phyloP scores from a whole-genome alignment of 306 rosid genomes.

The Echinosophora koreensis region DNA sequence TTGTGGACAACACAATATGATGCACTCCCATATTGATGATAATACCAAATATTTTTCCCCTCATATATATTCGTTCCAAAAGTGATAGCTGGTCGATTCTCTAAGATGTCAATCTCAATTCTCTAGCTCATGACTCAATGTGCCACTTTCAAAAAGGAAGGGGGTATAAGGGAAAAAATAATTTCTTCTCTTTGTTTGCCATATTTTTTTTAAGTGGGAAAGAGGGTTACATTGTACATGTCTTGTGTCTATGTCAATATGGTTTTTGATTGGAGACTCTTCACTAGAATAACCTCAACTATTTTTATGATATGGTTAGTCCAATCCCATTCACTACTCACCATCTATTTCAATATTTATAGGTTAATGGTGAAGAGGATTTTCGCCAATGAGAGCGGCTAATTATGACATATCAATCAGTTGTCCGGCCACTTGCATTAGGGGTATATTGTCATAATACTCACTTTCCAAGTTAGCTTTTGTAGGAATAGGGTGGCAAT shows the following conservation, averaged over 20 bases:
- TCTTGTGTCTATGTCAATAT: constrained; percentile 42
- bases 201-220: constrained; percentile 21
- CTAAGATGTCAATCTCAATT: constrained; percentile 60
- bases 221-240: constrained; percentile 49
- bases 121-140: constrained; percentile 54
- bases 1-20: constrained; percentile 61
- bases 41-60: constrained; percentile 49
- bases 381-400: too few relatives aligned
- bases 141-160: constrained; percentile 52
- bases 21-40: constrained; percentile 64
- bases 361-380: too few relatives aligned
- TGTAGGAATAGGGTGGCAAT: too few relatives aligned
- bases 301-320: constrained; percentile 42
- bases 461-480: too few relatives aligned
- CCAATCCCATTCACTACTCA: too few relatives aligned
- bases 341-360: too few relatives aligned
- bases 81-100: constrained; percentile 60
- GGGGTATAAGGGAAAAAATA: neutral
- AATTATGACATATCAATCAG: too few relatives aligned
- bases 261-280: constrained; percentile 48
- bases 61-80: constrained; percentile 55
- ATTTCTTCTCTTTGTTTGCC: constrained; percentile 18
- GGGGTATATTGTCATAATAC: too few relatives aligned
- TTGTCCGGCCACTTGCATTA: too few relatives aligned
- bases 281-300: constrained; percentile 38